Conservation (phyloP, 2,329 filamentous ascomycete genomes). For the Clarireedia hainanense region DNA sequence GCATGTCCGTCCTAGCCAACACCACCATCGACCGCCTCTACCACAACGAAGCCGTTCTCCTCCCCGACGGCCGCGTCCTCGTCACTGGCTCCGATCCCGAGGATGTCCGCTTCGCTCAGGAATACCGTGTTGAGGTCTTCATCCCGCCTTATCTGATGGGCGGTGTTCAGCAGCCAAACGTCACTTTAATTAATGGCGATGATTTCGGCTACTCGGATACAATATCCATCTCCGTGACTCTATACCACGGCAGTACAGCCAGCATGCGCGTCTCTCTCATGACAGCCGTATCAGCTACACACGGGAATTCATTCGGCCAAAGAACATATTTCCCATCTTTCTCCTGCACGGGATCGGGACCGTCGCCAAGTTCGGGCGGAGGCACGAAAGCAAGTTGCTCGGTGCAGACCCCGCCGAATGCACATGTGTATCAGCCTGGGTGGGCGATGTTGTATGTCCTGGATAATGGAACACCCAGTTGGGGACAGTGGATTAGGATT, state of each 20-base stretch:
- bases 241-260: background rate
- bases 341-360: slow-evolving; percentile 29
- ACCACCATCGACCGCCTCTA: slow-evolving; percentile 57
- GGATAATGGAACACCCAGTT: slow-evolving; percentile 52
- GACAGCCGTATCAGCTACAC: slow-evolving; percentile 30
- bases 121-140: slow-evolving; percentile 59
- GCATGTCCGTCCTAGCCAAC: slow-evolving; percentile 56
- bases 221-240: background rate
- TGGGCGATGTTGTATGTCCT: slow-evolving; percentile 60
- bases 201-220: slow-evolving; percentile 3
- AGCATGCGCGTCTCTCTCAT: slow-evolving; percentile 3
- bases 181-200: slow-evolving; percentile 35
- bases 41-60: slow-evolving; percentile 54
- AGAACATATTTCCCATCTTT: slow-evolving; percentile 50
- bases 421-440: slow-evolving; percentile 49
- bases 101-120: slow-evolving; percentile 24
- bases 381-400: slow-evolving; percentile 19
- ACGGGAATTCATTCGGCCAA: slow-evolving; percentile 61
- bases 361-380: slow-evolving; percentile 1
- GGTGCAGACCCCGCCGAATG: slow-evolving; percentile 44
- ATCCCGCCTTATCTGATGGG: slow-evolving; percentile 51
- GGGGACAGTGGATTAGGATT: slow-evolving; percentile 55
- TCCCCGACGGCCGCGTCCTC: slow-evolving; percentile 55
- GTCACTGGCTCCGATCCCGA: slow-evolving; percentile 43
- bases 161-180: slow-evolving; percentile 42